A percentile compares a stretch with the other conserved stretches of the same genome.
phyloP scores from a whole-genome alignment of 1,284 basidiomycete species.

The Tremellales sp. region DNA sequence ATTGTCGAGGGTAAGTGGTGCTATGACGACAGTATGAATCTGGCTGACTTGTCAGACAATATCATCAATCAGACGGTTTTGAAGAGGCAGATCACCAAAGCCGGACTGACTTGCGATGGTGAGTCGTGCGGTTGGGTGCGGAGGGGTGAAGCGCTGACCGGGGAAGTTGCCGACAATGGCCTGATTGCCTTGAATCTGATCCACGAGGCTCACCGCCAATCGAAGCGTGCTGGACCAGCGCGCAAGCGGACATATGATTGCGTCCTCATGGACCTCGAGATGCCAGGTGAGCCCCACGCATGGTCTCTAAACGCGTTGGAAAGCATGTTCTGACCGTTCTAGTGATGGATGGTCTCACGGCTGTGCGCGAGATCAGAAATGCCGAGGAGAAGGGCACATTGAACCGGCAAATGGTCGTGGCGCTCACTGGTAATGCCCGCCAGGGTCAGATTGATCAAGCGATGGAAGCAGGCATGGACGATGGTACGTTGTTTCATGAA shows the following conservation, averaged over 20 bases:
- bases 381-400: constrained; percentile 27
- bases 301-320: neutral
- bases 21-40: neutral
- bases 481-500: constrained; percentile 25
- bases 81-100: constrained; percentile 46
- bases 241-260: constrained; percentile 19
- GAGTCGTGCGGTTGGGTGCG: constrained; percentile 1
- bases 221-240: constrained; percentile 9
- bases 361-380: constrained; percentile 26
- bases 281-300: constrained; percentile 30
- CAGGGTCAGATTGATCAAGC: constrained; percentile 40
- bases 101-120: constrained; percentile 40
- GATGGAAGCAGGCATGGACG: constrained; percentile 33
- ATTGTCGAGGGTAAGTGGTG: constrained; percentile 31
- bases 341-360: constrained; percentile 42
- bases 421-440: constrained; percentile 41
- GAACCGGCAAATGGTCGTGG: constrained; percentile 30
- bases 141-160: neutral
- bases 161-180: constrained; percentile 45
- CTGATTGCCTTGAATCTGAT: constrained; percentile 43
- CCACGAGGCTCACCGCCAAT: constrained; percentile 17
- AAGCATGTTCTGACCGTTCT: neutral
- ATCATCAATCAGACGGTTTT: constrained; percentile 50
- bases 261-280: constrained; percentile 38
- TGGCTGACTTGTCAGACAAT: constrained; percentile 37